Base-by-base conservation (phyloP, 208 protist species). In the Trypanosoma mega region DNA sequence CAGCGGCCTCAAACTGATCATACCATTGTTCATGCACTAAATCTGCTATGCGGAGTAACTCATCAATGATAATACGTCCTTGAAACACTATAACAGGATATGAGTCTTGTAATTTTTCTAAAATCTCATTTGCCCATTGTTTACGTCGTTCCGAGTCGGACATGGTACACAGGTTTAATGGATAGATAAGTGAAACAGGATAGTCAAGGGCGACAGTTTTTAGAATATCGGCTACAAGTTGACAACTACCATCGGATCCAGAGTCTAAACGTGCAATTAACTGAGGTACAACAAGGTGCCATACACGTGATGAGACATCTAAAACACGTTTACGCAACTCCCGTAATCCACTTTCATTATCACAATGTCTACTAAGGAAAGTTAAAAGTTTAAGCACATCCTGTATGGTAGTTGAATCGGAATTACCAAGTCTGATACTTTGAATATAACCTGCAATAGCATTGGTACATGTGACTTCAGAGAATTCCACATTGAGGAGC, bases 331-430 rank as follows among this genome's bases (percentile, higher is more conserved):
- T 75, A 23, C 75, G 64, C 3, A 99, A 71, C 31, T 90, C 89
- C n/a, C 76, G 75, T 44, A 91, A 75, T 16, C 88, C 86, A 30
- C 72, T 41, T 23, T 88, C 75, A 14, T 58, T 44, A 63, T 93
- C 81, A 58, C 86, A 91, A 58, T 98, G 79, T 24, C 88, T 84
- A 68, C 98, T 99, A 93, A 96, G 98, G 9, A 99, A 71, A 23
- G 97, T 98, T 23, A 99, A 82, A 12, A 99, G 75, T 51, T 98
- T 92, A n/a, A 99, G 83, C 34, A 98, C 96, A 75, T 99, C 98
- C 74, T 99, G 98, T 34, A 96, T 89, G 21, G 87, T 71, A 11
- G 80, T 88, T 16, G 85, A 87, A 63, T 88, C 78, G 6, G 82
- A 88, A 12, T 73, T 82, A 20, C 80, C 86, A 1, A 91, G 71